Evolutionary conservation across 2,329 filamentous ascomycete species (phyloP), one percentile per base, ranked within the genome.

Genomic region (Westerdykella sp.): DNA sequence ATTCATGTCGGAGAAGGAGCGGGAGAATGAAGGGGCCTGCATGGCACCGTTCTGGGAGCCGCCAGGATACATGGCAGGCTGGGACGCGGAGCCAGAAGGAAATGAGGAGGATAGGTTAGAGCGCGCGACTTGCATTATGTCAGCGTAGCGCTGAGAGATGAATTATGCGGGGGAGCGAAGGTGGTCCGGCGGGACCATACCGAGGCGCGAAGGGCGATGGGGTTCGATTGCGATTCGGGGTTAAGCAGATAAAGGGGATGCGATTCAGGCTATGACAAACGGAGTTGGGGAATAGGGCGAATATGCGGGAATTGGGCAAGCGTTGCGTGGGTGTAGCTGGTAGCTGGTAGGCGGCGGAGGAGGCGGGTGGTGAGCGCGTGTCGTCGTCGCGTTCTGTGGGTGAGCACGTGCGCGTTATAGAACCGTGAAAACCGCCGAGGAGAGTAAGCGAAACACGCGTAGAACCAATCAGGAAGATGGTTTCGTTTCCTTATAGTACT

Each of bases 1-100:
- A 53, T 60, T 64, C 48, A 52, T 44, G 50, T 68, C 63, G 44
- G 57, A 59, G 48, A 68, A 69, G 57, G 64, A 67, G 46, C 67
- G 64, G 49, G 54, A 62, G 55, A 62, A 63, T 50, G 48, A 49
- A 16, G 60, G 62, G 28, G 55, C 59, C 59, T 65, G 66, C 53
- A 63, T 59, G 46, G 53, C 54, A 6, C 3, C n/a, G 10, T 35
- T 35, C 38, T 60, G 56, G 35, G 55, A 49, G 28, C 59, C 56
- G 45, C 60, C 57, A 47, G 49, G 50, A 48, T 67, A 68, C 59
- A 62, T 59, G 53, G 51, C 42, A 18, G 59, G 54, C 51, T 62
- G 62, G 35, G 63, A 54, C 14, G 50, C 44, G 45, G 57, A 58
- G 51, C 39, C 53, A 36, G 56, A 43, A 18, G 56, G 56, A 47